Evolutionary conservation across 805 yeast genomes (phyloP).

Genomic region (Ogataea paraovalis): DNA sequence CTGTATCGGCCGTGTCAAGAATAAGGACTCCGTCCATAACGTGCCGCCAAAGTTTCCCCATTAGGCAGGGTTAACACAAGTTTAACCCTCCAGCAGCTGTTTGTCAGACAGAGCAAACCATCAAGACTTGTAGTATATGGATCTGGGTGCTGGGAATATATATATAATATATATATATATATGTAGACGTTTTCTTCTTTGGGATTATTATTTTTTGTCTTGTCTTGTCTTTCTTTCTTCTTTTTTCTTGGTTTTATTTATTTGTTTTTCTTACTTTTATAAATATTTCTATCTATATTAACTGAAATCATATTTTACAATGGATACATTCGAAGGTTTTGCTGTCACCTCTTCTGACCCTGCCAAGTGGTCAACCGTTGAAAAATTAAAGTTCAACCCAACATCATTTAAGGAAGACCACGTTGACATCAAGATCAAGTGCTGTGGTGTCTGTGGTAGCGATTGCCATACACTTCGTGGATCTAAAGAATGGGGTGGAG

Average conservation of each 20-base stretch:
- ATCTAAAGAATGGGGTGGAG: conserved; percentile 14
- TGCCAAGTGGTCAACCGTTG: conserved; percentile 32
- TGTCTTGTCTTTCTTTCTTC: no score
- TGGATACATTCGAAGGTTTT: conserved; percentile 32
- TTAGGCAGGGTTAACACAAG: neutral
- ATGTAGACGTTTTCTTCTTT: no score
- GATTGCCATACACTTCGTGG: conserved; percentile 46
- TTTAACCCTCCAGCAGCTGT: no score
- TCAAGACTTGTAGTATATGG: no score
- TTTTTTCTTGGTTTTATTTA: no score
- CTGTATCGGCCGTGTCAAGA: no score
- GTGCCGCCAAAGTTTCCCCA: neutral
- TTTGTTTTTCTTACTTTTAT: neutral
- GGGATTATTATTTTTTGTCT: no score
- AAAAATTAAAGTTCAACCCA: conserved; percentile 30
- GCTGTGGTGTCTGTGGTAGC: conserved; percentile 49
- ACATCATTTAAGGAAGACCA: conserved; percentile 35
- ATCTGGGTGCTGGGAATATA: no score
- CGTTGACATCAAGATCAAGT: conserved; percentile 42
- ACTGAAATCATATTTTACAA: neutral
- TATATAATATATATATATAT: no score
- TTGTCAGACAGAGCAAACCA: no score
- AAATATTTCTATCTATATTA: neutral
- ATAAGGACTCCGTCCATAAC: no score
- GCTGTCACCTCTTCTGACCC: conserved; percentile 31